phyloP scores from a whole-genome alignment of 371 early-diverging fungal genomes.

The Apophysomyces variabilis region DNA sequence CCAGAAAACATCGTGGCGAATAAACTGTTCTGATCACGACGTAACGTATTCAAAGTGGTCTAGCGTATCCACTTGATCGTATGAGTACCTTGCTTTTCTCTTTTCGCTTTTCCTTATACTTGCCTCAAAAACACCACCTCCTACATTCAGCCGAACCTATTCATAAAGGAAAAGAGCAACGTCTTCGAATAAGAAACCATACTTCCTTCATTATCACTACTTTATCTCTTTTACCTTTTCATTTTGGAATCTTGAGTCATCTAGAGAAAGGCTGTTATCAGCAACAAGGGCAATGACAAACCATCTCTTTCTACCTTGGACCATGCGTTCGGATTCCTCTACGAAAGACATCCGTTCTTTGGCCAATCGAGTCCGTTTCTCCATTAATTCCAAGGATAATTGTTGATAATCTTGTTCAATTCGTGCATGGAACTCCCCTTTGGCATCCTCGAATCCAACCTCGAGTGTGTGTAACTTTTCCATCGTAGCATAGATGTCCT shows the following conservation, averaged over 20 bases:
- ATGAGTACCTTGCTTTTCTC: too few species aligned
- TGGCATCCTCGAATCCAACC: slow-evolving; percentile 26
- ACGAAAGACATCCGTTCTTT: slow-evolving; percentile 18
- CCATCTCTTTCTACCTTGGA: slow-evolving; percentile 4
- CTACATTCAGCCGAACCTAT: slow-evolving; percentile 41
- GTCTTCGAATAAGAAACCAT: too few species aligned
- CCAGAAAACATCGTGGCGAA: slow-evolving; percentile 53
- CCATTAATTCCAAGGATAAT: slow-evolving; percentile 27
- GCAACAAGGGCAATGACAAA: neutral
- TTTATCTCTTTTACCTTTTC: slow-evolving; percentile 22
- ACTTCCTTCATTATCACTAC: too few species aligned
- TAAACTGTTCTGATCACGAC: slow-evolving; percentile 37
- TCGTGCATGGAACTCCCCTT: slow-evolving; percentile 24
- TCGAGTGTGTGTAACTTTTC: slow-evolving; percentile 34
- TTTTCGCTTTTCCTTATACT: neutral
- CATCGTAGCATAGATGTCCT: slow-evolving; percentile 32
- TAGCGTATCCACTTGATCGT: slow-evolving; percentile 6
- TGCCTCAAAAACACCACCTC: slow-evolving; percentile 43
- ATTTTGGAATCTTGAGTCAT: slow-evolving; percentile 20
- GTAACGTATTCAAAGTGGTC: slow-evolving; percentile 42
- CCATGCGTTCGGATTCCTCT: slow-evolving; percentile 7
- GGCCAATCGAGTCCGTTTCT: slow-evolving; percentile 26
- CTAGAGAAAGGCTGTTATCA: neutral
- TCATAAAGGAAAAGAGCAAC: neutral
- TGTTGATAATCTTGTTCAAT: slow-evolving; percentile 35